These are phyloP conservation scores for Phytophthora pistaciae DNA, from an alignment of 352 stramenopile genomes.

Conservation along the genomic window DNA sequence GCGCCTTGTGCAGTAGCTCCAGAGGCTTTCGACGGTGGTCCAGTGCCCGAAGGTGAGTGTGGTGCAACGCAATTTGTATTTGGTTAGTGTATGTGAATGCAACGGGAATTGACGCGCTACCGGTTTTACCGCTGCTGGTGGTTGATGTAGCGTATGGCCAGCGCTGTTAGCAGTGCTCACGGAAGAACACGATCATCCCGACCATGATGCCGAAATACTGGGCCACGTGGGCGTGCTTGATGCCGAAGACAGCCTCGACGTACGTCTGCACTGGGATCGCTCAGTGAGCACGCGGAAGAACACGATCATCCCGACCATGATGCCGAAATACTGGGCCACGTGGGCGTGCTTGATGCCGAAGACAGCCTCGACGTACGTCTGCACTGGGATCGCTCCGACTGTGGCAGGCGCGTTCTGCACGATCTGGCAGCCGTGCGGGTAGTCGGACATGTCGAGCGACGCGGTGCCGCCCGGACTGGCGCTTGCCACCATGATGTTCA, in stretches of 20 bases:
- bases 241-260: conserved; percentile 46
- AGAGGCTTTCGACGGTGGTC: not conserved
- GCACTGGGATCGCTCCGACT: conserved; percentile 37
- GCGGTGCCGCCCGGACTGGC: conserved; percentile 1
- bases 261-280: conserved; percentile 47
- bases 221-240: conserved; percentile 48
- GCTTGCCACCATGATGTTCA: conserved; percentile 27
- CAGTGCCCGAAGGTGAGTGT: not conserved
- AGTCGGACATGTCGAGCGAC: conserved; percentile 26
- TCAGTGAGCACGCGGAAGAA: conserved; percentile 50
- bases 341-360: conserved; percentile 58
- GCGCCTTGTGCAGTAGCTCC: conserved; percentile 36
- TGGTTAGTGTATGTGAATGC: not conserved
- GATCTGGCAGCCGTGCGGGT: conserved; percentile 41
- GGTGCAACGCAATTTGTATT: conserved; percentile 13
- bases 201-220: conserved; percentile 44
- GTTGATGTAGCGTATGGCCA: conserved; percentile 64
- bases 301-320: conserved; percentile 43
- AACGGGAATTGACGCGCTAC: not conserved
- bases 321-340: conserved; percentile 39
- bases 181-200: conserved; percentile 48
- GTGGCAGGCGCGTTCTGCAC: conserved; percentile 39
- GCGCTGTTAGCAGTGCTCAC: too few species aligned
- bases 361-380: conserved; percentile 44
- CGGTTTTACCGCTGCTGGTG: conserved; percentile 38